Base-by-base conservation (phyloP, 805 yeast genomes). In the Wickerhamiella vanderwaltii region DNA sequence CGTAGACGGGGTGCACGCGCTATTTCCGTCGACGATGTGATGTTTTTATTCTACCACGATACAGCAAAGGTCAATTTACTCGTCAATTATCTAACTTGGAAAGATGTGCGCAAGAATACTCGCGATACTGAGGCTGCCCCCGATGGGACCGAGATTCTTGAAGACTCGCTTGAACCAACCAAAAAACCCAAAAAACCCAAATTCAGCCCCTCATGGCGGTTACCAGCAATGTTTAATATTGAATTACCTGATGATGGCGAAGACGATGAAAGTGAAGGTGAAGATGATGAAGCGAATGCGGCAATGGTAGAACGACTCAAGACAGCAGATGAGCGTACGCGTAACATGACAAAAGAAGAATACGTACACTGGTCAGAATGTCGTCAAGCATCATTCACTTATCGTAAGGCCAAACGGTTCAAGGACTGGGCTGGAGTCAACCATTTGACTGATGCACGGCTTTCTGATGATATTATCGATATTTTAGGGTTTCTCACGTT, bases 281-380 rank as follows among this genome's bases (percentile, higher is more conserved):
- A 75, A 34, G 74, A 69, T 19, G 73, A 74, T 7, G 96, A 87
- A 52, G 95, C 84, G 31, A 94, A 80, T 41, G 96, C 87, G 55
- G 91, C 94, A 0, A 84, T 94, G n/a, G 63, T 85, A 59, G 85
- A 86, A 58, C 67, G 96, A 44, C 69, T 91, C 50, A 85, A 86
- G 54, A 77, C 75, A 60, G 96, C 96, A 3, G 98, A 91, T 61
- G 95, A 91, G 39, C 69, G 98, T 47, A 91, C 98, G 0, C 74
- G 69, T 49, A 72, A 79, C 51, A 91, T 91, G 98, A 91, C 98
- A 1, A 80, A 77, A 55, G 95, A 91, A 53, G 98, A 91, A 57
- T 91, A 91, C 55, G 98, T 87, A 13, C 98, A 91, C 58, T 91
- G 97, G 96, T 83, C 95, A 9, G 98, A 91, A 56, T 91, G 98